A percentile compares a stretch with the other conserved stretches of the same genome.
Conservation (phyloP, 1,139 yeast genomes). For the Lodderomyces theae region DNA sequence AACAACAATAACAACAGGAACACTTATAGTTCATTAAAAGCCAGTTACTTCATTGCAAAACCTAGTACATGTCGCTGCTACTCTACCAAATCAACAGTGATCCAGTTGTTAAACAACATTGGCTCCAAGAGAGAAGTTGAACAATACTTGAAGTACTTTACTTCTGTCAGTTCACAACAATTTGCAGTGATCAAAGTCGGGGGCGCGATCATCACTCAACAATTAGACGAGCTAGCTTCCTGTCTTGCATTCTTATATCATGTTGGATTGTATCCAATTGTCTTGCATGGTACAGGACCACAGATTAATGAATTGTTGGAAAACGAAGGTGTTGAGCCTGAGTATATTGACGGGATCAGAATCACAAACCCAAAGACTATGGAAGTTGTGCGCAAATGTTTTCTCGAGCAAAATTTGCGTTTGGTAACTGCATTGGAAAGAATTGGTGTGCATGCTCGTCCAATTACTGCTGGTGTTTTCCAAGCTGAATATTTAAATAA, state of each 20-base stretch:
- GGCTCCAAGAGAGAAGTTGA: constrained; percentile 98
- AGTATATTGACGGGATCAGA: constrained; percentile 93
- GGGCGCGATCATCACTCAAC: constrained; percentile 97
- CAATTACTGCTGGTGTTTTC: constrained; percentile 97
- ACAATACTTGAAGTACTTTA: constrained; percentile 92
- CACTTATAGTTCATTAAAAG: no score
- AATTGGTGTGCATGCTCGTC: constrained; percentile 97
- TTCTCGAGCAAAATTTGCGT: constrained; percentile 89
- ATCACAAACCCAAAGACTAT: constrained; percentile 93
- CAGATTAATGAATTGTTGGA: constrained; percentile 93
- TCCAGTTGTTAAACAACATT: constrained; percentile 89
- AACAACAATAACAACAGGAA: no score
- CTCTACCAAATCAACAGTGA: constrained; percentile 90
- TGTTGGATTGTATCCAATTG: constrained; percentile 95
- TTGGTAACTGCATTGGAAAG: constrained; percentile 94
- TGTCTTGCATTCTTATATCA: constrained; percentile 95
- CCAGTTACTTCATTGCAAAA: no score
- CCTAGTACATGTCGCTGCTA: constrained; percentile 19
- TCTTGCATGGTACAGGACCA: constrained; percentile 98
- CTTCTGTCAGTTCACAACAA: constrained; percentile 93
- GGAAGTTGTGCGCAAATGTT: constrained; percentile 94
- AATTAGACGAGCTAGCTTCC: constrained; percentile 87
- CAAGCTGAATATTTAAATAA: constrained; percentile 89
- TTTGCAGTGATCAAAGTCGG: constrained; percentile 99
- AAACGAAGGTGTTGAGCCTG: constrained; percentile 93